phyloP scores from a whole-genome alignment of 2,329 filamentous ascomycete genomes.

The Monosporascus ibericus region DNA sequence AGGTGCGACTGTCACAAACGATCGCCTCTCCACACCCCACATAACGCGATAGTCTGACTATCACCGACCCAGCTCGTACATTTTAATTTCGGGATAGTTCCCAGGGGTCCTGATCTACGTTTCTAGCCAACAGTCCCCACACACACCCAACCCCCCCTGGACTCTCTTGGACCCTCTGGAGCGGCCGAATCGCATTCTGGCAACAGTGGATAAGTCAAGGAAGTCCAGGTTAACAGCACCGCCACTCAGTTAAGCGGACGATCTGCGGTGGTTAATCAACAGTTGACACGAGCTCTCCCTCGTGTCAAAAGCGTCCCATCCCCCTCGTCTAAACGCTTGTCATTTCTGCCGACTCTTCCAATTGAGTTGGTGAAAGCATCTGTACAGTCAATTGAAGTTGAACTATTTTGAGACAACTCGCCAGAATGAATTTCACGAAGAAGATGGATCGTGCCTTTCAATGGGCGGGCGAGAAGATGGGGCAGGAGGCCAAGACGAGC shows the following conservation, averaged over 20 bases:
- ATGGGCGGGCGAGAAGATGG: constrained; percentile 98
- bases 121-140: constrained; percentile 4
- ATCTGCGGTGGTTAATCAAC: background rate
- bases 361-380: background rate
- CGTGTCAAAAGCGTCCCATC: background rate
- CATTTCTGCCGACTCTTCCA: background rate
- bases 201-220: background rate
- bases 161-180: constrained; percentile 5
- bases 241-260: constrained; percentile 2
- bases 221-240: constrained; percentile 2
- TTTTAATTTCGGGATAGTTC: background rate
- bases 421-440: constrained; percentile 58
- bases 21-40: constrained; percentile 1
- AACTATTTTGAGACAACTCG: constrained; percentile 3
- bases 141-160: background rate
- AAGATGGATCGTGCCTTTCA: constrained; percentile 94
- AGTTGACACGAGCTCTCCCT: background rate
- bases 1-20: background rate
- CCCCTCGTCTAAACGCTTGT: constrained; percentile 2
- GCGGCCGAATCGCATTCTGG: background rate
- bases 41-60: background rate
- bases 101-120: constrained; percentile 7
- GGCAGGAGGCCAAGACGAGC: constrained; percentile 78
- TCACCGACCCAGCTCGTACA: background rate
- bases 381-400: constrained; percentile 3